Evolutionary conservation across 1,284 basidiomycete genomes (phyloP), one percentile per base, ranked within the genome.

Genomic region (Tilletia caries): DNA sequence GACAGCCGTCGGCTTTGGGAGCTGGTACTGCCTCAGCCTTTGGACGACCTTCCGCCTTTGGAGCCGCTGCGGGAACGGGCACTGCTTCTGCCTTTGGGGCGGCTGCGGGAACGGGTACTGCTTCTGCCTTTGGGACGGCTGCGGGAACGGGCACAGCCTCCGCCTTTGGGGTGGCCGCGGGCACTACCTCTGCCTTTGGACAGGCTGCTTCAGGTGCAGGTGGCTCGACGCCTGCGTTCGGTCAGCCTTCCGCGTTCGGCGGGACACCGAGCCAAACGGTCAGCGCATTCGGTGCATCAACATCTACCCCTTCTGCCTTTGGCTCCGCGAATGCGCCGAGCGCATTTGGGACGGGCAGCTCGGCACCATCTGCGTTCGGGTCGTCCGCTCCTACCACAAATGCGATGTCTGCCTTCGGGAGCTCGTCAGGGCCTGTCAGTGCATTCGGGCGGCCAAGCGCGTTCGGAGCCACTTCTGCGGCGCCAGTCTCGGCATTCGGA

Each of bases 401-500:
- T 41, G 15, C 48, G 48, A 18, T 18, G 12, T 18, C 48, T 50
- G 48, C 48, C 23, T 50, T 50, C 34, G 58, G 58, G 4, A 62
- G 58, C 58, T 25, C 58, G 23, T 62, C 58, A 3, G 32, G 27
- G 32, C 18, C 58, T 18, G 18, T 15, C 33, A 29, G 29, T 10
- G 58, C 58, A 50, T 50, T 50, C 25, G 46, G 46, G 46, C 46
- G 25, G 46, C 46, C 46, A 5, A 50, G 46, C 46, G 46, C 46
- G 3, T 50, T 50, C 46, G 46, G 46, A 23, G 46, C 46, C 46
- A 10, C 37, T 20, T 33, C 3, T 18, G 27, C 33, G 29, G 58
- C 58, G 18, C 58, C 32, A 50, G 46, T n/a, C 32, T 62, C 58
- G n/a, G 58, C 58, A n/a, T 62, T 62, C 18, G 58, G 48, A 50